Conservation (phyloP, 176 grass and related monocot species). For the Cenchrus purpureus region DNA sequence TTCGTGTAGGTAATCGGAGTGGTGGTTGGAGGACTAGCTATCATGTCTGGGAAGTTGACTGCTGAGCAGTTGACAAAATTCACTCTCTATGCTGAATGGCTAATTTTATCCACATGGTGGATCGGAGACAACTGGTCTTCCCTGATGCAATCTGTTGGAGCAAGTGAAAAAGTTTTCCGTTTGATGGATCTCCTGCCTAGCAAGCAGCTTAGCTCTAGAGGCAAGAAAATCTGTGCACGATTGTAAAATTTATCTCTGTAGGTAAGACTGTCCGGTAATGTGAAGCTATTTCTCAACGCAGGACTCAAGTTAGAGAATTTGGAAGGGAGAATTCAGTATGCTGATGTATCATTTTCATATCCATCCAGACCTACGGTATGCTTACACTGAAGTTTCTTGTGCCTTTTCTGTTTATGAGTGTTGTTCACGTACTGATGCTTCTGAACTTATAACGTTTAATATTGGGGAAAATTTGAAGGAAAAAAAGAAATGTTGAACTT, state of each 20-base stretch:
- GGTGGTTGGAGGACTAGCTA: conserved; percentile 91
- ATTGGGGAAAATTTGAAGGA: background rate
- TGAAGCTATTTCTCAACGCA: conserved; percentile 42
- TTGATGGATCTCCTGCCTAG: conserved; percentile 95
- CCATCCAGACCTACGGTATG: conserved; percentile 83
- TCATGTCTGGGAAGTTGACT: conserved; percentile 83
- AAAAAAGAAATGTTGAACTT: background rate
- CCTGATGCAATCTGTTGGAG: conserved; percentile 92
- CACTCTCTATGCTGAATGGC: conserved; percentile 91
- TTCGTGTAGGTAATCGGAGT: conserved; percentile 90
- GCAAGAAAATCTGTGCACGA: conserved; percentile 50
- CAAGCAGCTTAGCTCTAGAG: conserved; percentile 69
- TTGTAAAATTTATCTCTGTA: background rate
- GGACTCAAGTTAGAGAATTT: conserved; percentile 70
- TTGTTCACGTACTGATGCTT: background rate
- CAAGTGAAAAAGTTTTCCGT: conserved; percentile 96
- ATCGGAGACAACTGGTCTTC: conserved; percentile 99
- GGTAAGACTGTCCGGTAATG: background rate
- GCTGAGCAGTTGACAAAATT: conserved; percentile 99
- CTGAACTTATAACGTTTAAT: background rate
- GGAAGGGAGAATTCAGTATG: conserved; percentile 72
- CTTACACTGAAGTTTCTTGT: background rate
- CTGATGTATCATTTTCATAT: conserved; percentile 90
- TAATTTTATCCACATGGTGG: conserved; percentile 98
- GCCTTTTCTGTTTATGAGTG: conserved; percentile 21